These are phyloP conservation scores for Eleusine coracana DNA, from an alignment of 176 grass and related monocot species.

Conservation along the genomic window DNA sequence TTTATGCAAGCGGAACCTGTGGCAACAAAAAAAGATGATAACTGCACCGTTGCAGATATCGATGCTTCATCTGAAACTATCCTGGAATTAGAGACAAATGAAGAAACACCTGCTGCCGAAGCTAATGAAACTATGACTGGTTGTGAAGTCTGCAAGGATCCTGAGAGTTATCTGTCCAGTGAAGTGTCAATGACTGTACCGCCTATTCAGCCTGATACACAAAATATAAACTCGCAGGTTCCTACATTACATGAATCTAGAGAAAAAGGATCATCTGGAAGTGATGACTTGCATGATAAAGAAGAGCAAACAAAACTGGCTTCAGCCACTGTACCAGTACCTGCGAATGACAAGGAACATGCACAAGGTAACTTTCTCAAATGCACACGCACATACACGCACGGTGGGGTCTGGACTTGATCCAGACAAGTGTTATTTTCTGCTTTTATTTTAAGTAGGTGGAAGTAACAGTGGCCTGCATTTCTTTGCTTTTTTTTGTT, in stretches of 20 bases:
- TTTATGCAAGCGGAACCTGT: constrained; percentile 27
- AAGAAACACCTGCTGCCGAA: constrained; percentile 26
- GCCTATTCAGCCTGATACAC: constrained; percentile 12
- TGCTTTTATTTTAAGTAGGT: not conserved
- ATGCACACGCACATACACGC: not conserved
- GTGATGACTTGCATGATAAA: constrained; percentile 30
- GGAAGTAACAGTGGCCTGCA: constrained; percentile 3
- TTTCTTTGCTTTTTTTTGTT: not conserved
- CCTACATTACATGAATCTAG: constrained; percentile 13
- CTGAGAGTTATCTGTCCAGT: not conserved
- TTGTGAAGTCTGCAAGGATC: not conserved
- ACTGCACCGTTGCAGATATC: not conserved
- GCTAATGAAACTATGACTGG: not conserved
- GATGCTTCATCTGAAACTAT: constrained; percentile 13
- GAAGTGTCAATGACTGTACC: constrained; percentile 14
- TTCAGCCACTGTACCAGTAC: not conserved
- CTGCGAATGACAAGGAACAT: not conserved
- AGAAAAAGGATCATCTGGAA: constrained; percentile 6
- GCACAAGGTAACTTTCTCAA: constrained; percentile 38
- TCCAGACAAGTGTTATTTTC: not conserved
- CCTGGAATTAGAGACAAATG: constrained; percentile 7
- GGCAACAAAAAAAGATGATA: not conserved
- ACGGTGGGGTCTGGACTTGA: not conserved
- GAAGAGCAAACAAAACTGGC: constrained; percentile 7
- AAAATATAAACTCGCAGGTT: constrained; percentile 28